phyloP scores from a whole-genome alignment of 2,329 filamentous ascomycete genomes.

The Fusarium caatingaense region DNA sequence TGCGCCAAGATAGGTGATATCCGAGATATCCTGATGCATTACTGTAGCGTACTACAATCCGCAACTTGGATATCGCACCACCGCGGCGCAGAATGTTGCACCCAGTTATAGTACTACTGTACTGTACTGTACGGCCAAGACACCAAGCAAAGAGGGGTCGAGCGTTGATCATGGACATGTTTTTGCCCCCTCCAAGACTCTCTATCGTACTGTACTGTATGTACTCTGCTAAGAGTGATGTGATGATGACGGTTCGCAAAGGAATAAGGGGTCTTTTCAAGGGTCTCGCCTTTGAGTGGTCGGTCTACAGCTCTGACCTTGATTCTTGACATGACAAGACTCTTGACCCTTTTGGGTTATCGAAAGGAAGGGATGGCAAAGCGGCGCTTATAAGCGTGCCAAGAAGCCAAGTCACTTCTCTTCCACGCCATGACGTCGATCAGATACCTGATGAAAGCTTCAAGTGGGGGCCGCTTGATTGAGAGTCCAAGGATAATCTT shows the following conservation, averaged over 20 bases:
- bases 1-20: constrained; percentile 22
- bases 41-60: neutral
- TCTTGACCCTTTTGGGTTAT: constrained; percentile 14
- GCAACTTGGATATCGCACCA: constrained; percentile 35
- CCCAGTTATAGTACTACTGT: neutral
- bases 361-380: constrained; percentile 16
- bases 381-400: constrained; percentile 33
- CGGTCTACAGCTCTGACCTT: constrained; percentile 13
- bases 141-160: constrained; percentile 26
- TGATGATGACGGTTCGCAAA: constrained; percentile 23
- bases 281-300: constrained; percentile 30
- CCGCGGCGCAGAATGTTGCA: constrained; percentile 20
- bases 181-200: constrained; percentile 9
- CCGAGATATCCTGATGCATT: constrained; percentile 6
- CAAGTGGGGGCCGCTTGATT: constrained; percentile 29
- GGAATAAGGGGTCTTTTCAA: constrained; percentile 25
- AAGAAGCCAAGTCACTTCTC: constrained; percentile 22
- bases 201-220: neutral
- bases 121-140: neutral
- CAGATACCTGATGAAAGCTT: constrained; percentile 30
- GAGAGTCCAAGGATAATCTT: constrained; percentile 12
- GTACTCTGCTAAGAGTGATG: constrained; percentile 3
- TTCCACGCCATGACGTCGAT: constrained; percentile 42
- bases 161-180: constrained; percentile 26
- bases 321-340: constrained; percentile 11